A percentile compares a stretch with the other conserved stretches of the same genome.
Evolutionary conservation across 805 yeast genomes (phyloP).

Genomic region (Schwanniomyces polymorphus): DNA sequence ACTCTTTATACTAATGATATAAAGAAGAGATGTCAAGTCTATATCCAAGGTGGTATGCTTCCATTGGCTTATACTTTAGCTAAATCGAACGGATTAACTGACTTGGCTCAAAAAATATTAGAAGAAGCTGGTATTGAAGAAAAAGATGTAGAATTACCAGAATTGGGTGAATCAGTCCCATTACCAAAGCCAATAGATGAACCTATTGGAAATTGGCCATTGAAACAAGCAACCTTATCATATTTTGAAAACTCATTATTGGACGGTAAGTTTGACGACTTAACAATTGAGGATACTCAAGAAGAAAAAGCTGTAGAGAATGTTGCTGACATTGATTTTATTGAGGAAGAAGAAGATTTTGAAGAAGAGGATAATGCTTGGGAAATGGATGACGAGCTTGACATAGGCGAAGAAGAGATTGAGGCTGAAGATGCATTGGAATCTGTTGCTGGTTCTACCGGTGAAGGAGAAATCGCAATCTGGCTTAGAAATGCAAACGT

Average conservation of each 20-base stretch:
- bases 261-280: conserved; percentile 68
- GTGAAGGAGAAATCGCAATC: conserved; percentile 58
- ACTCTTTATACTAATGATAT: conserved; percentile 74
- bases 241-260: conserved; percentile 82
- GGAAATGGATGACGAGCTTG: conserved; percentile 81
- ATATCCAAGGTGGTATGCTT: conserved; percentile 73
- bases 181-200: conserved; percentile 50
- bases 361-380: conserved; percentile 73
- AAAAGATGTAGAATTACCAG: conserved; percentile 66
- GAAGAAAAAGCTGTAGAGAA: conserved; percentile 19
- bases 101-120: conserved; percentile 69
- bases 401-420: conserved; percentile 53
- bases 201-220: conserved; percentile 73
- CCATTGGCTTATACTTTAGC: conserved; percentile 95
- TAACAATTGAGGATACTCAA: conserved; percentile 46
- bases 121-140: conserved; percentile 66
- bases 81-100: conserved; percentile 77
- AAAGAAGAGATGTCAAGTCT: conserved; percentile 70
- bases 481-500: conserved; percentile 91
- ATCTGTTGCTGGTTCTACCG: conserved; percentile 29
- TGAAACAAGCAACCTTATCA: conserved; percentile 67
- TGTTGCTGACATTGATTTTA: conserved; percentile 23
- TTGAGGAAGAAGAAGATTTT: conserved; percentile 43
- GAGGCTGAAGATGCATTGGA: conserved; percentile 24
- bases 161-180: conserved; percentile 38